Percentiles rank a stretch among this genome's conserved stretches.
Evolutionary conservation across 208 protist species (phyloP).

Genomic region (Herpetomonas tarakana): DNA sequence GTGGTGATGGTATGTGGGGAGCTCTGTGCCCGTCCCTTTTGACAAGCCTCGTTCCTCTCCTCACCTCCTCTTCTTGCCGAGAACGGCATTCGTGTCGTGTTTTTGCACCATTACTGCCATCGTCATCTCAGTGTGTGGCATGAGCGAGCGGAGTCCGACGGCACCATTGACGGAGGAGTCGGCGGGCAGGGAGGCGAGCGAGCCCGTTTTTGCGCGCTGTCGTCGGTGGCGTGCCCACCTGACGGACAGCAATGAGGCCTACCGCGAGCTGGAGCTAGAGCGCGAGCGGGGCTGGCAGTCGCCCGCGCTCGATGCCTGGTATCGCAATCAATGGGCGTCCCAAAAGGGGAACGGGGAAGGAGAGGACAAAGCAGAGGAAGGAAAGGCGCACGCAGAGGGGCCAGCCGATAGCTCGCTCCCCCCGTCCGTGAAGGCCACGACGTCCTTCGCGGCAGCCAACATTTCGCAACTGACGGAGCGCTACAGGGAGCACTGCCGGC

Average conservation of each 20-base stretch:
- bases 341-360: slow-evolving; percentile 3
- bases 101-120: no score
- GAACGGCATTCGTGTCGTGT: no score
- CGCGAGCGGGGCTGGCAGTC: slow-evolving; percentile 55
- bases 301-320: slow-evolving; percentile 63
- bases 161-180: no score
- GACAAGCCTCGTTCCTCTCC: no score
- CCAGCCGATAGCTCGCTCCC: background rate
- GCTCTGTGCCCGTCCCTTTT: no score
- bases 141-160: no score
- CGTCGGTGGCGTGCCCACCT: slow-evolving; percentile 46
- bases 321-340: slow-evolving; percentile 20
- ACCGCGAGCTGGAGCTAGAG: slow-evolving; percentile 42
- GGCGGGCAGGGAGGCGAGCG: no score
- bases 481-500: slow-evolving; percentile 53
- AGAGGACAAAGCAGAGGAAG: no score
- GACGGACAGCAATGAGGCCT: slow-evolving; percentile 21
- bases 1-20: no score
- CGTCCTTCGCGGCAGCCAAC: slow-evolving; percentile 43
- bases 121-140: no score
- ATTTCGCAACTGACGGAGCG: slow-evolving; percentile 37
- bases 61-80: no score
- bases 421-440: slow-evolving; percentile 2
- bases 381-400: no score
- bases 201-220: background rate